These are phyloP conservation scores for Entomortierella chlamydospora DNA, from an alignment of 192 early-diverging fungal species.

Conservation along the genomic window DNA sequence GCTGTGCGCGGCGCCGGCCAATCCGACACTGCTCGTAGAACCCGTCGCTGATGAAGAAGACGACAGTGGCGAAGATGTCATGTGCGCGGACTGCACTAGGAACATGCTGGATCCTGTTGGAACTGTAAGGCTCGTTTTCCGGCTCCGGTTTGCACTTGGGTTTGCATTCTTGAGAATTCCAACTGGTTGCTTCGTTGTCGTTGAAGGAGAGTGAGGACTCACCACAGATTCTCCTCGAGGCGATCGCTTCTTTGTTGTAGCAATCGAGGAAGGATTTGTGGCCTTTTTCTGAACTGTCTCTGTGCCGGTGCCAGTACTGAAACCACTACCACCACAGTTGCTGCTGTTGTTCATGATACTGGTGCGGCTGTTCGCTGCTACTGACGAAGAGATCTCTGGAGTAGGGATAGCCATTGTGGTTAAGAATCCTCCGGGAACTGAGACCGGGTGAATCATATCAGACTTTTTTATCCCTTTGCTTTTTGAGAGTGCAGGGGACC, in stretches of 20 bases:
- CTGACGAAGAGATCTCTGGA: background rate
- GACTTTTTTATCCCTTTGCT: constrained; percentile 2
- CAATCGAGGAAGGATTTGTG: background rate
- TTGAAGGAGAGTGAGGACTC: constrained; percentile 15
- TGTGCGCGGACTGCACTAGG: constrained; percentile 14
- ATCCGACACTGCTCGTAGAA: background rate
- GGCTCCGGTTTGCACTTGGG: background rate
- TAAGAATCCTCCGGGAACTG: constrained; percentile 15
- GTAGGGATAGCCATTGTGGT: constrained; percentile 15
- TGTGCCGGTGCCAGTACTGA: background rate
- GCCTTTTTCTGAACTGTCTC: background rate
- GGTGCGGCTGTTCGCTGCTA: background rate
- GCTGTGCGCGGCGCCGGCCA: background rate
- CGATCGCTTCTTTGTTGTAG: constrained; percentile 22
- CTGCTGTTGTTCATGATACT: background rate
- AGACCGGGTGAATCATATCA: constrained; percentile 32
- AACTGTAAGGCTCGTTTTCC: constrained; percentile 42
- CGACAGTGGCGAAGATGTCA: background rate
- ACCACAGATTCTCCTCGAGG: constrained; percentile 19
- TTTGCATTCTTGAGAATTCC: constrained; percentile 41
- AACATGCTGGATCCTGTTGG: constrained; percentile 21
- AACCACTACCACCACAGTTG: background rate
- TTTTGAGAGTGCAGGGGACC: background rate
- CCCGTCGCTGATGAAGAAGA: background rate
- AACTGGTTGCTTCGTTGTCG: constrained; percentile 36